Base-by-base conservation (phyloP, 129 eudicot species). In the Flaveria linearis region DNA sequence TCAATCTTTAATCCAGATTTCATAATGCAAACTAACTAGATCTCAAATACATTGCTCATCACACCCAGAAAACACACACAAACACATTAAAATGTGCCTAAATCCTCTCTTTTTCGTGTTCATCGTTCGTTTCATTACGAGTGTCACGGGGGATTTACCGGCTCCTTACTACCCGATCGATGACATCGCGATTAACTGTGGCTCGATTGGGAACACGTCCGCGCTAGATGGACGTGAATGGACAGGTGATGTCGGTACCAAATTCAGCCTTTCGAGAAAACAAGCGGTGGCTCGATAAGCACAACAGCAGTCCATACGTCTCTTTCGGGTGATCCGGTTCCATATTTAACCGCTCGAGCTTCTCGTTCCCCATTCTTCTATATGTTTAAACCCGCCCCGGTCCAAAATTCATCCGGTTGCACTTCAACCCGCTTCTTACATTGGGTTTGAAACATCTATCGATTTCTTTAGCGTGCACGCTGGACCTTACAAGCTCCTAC, bases 371-470 rank as follows among this genome's bases (percentile, higher is more conserved):
- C 63, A 1, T 85, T 88, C 73, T 63, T 60, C 55, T 88, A 85
- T 73, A 63, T 74, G 1, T 85, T 88, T 73, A 64, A 56, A 33
- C 77, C 49, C 72, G 63, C 2, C 79, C 87, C 2, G 92, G 92
- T 30, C 84, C 73, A 12, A 85, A 82, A 65, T 73, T 88, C 80
- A 41, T 85, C 18, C 92, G 89, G 17, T 75, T 88, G 15, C 80
- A 88, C 68, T 88, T 88, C 86, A 71, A 85, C 22, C 85, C 85
- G 5, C 82, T 64, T 58, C 82, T 18, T 85, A 88, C 78, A 66
- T 72, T 22, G 83, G 85, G 26, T 87, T 87, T 12, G 83, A 79
- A 60, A 50, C 69, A 23, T 80, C 76, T 1, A 25, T 25, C 23
- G 82, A 76, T 57, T 79, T 87, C 71, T 84, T 86, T 69, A 75